phyloP scores from a whole-genome alignment of 352 stramenopile species.

The Pythium phragmitis region DNA sequence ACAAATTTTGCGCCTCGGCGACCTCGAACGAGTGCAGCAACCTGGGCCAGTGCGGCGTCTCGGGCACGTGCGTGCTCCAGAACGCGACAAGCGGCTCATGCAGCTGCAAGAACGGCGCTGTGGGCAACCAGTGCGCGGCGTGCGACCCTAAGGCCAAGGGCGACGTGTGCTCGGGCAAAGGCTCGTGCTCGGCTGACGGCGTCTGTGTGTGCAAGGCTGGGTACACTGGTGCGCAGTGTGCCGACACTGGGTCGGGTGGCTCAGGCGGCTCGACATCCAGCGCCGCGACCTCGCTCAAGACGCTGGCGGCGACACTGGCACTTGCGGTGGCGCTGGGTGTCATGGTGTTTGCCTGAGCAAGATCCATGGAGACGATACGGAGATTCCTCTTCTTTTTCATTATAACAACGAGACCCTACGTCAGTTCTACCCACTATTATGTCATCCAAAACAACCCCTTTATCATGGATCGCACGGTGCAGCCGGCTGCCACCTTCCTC shows the following conservation, averaged over 20 bases:
- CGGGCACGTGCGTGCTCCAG: slow-evolving; percentile 46
- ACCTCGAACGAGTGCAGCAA: slow-evolving; percentile 74
- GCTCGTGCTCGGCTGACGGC: slow-evolving; percentile 43
- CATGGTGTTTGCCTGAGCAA: slow-evolving; percentile 39
- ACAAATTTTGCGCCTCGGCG: slow-evolving; percentile 47
- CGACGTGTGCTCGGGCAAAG: slow-evolving; percentile 49
- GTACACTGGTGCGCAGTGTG: slow-evolving; percentile 71
- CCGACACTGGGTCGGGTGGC: slow-evolving; percentile 4
- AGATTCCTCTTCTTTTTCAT: no score
- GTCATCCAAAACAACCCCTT: no score
- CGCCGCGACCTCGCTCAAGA: slow-evolving; percentile 14
- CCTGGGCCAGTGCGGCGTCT: slow-evolving; percentile 61
- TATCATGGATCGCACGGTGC: no score
- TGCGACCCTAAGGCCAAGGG: slow-evolving; percentile 44
- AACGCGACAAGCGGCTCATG: slow-evolving; percentile 40
- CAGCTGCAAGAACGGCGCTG: slow-evolving; percentile 47
- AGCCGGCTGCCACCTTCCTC: no score
- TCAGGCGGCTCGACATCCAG: neutral
- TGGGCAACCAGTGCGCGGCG: slow-evolving; percentile 59
- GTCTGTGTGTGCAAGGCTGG: slow-evolving; percentile 51
- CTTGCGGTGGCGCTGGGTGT: slow-evolving; percentile 16
- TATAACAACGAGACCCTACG: no score
- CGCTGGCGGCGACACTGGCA: slow-evolving; percentile 10
- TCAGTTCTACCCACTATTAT: no score
- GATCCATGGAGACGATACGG: no score